Evolutionary conservation across 2,329 filamentous ascomycete genomes (phyloP), one percentile per base, ranked within the genome.

Genomic region (Penicillium sp.): DNA sequence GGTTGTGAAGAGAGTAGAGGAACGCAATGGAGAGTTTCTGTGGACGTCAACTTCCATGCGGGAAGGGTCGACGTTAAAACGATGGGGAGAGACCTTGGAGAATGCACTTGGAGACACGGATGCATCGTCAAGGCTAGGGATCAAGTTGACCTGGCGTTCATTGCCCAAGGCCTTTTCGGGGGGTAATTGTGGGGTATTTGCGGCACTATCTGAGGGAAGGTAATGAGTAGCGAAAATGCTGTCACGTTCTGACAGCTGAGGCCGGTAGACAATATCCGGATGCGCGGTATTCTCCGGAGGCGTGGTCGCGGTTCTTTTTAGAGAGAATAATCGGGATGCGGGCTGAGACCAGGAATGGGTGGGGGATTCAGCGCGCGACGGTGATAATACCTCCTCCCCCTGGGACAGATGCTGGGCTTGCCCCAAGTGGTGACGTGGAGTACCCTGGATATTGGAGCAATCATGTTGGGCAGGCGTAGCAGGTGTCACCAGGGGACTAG

Each of bases 191-290:
- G 68, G 72, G 57, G 71, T 73, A 63, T 62, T 70, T 55, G 74
- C 69, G 62, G 80, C 78, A 66, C 75, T 81, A 60, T 81, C 80
- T 53, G 80, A 78, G 58, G 78, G 76, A 1, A 81, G 72, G 70
- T 86, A 87, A 62, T 84, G 83, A 34, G 84, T 86, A 51, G 84
- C 83, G 67, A 86, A 86, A 69, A 87, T 86, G 71, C 81, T 84
- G 70, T 87, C 84, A 65, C 84, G 75, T 71, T 87, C 84, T 27
- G 82, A 84, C 61, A 86, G 75, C 72, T 83, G 83, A 47, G 83
- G 82, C 31, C 68, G 70, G 48, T 75, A 66, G 23, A 63, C 60
- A 19, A 53, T 58, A 54, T 67, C 66, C 11, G 69, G 64, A 27
- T 62, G 69, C 57, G 68, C 51, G 27, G 63, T 56, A 33, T 62